A percentile compares a stretch with the other conserved stretches of the same genome.
Evolutionary conservation across 768 basidiomycete species (phyloP).

Genomic region (Tremella mesenterica): DNA sequence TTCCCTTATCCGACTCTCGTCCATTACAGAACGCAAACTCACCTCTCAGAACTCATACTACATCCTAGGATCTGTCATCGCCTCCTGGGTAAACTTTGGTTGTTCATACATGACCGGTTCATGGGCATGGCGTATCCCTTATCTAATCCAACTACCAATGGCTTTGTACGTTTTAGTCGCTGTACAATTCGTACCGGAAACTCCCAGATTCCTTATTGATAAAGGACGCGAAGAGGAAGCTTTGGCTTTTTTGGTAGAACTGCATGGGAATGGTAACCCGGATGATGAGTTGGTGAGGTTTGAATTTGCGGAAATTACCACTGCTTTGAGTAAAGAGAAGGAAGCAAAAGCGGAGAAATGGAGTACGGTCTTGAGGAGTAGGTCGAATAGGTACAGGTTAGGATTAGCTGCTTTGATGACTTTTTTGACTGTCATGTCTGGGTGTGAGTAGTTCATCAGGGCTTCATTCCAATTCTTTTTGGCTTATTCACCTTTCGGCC

Average conservation of each 20-base stretch:
- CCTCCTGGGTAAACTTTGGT: constrained; percentile 43
- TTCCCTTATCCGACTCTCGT: not conserved
- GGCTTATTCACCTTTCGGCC: too few relatives aligned
- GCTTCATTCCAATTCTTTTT: too few relatives aligned
- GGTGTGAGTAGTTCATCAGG: constrained; percentile 6
- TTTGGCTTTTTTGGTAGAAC: constrained; percentile 49
- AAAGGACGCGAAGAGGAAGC: constrained; percentile 43
- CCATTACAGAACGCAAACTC: not conserved
- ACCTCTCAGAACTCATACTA: constrained; percentile 40
- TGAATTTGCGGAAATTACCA: constrained; percentile 44
- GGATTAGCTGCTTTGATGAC: constrained; percentile 42
- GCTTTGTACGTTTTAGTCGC: constrained; percentile 28
- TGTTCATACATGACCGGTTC: constrained; percentile 17
- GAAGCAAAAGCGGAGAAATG: constrained; percentile 42
- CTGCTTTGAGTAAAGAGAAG: constrained; percentile 39
- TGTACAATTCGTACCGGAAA: constrained; percentile 45
- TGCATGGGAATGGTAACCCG: constrained; percentile 67
- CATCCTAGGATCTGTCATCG: constrained; percentile 43
- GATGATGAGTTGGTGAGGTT: constrained; percentile 47
- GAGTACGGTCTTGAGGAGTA: constrained; percentile 34
- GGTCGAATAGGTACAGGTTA: constrained; percentile 39
- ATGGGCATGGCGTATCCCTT: constrained; percentile 11
- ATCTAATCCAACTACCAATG: constrained; percentile 5
- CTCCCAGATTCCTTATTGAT: constrained; percentile 42
- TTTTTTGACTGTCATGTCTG: constrained; percentile 36